Conservation (phyloP, 73 alveolate species). For the Paraurostyla sp. region DNA sequence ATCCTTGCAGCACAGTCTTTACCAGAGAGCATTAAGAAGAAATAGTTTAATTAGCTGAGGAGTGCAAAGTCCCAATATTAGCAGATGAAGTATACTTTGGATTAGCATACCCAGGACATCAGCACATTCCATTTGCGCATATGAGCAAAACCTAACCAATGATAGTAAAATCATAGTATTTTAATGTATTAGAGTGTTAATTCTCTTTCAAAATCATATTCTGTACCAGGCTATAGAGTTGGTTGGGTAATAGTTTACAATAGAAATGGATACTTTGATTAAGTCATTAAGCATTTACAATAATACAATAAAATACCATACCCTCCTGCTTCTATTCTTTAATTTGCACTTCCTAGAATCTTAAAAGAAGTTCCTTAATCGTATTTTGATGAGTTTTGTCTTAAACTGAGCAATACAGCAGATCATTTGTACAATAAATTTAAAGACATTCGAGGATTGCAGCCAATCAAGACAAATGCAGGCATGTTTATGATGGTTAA, state of each 20-base stretch:
- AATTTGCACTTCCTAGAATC: slow-evolving; percentile 74
- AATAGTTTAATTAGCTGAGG: slow-evolving; percentile 9
- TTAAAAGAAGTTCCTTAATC: no score
- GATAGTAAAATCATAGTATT: no score
- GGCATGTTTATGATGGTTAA: slow-evolving; percentile 85
- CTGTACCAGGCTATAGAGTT: slow-evolving; percentile 91
- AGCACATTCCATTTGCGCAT: slow-evolving; percentile 57
- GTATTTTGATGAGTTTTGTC: no score
- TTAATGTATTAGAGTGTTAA: no score
- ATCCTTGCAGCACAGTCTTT: slow-evolving; percentile 56
- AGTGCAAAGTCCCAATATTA: slow-evolving; percentile 35
- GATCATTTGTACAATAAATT: slow-evolving; percentile 65
- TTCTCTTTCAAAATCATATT: slow-evolving; percentile 81
- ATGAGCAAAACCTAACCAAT: slow-evolving; percentile 62
- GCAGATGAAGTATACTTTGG: slow-evolving; percentile 63
- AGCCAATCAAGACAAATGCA: slow-evolving; percentile 80
- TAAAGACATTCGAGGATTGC: slow-evolving; percentile 71
- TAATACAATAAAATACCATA: slow-evolving; percentile 66
- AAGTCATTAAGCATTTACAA: slow-evolving; percentile 59
- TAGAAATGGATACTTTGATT: slow-evolving; percentile 67
- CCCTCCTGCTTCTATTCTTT: slow-evolving; percentile 77
- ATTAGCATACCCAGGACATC: slow-evolving; percentile 46
- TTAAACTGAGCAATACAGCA: slow-evolving; percentile 74
- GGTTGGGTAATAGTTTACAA: slow-evolving; percentile 89
- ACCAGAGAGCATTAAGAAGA: slow-evolving; percentile 33